Conservation (phyloP, 306 rosid genomes). For the Rubus parviflorus region DNA sequence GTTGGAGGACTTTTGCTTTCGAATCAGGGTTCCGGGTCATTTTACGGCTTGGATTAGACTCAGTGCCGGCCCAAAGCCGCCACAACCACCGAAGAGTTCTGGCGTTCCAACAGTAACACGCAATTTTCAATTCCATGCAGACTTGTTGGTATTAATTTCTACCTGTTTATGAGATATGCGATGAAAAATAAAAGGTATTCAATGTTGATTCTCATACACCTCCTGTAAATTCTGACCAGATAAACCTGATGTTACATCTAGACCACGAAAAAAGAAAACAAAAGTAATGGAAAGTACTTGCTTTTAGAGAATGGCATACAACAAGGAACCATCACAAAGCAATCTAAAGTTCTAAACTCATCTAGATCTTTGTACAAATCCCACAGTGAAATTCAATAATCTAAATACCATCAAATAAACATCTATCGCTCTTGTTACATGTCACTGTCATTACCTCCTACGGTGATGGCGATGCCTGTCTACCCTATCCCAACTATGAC, state of each 20-base stretch:
- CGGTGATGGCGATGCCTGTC: constrained; percentile 49
- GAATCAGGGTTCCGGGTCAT: too few species aligned
- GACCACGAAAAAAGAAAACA: background rate
- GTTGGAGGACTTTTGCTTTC: too few species aligned
- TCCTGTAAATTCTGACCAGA: background rate
- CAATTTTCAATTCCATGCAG: background rate
- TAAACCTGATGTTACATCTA: background rate
- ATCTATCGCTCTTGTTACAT: constrained; percentile 16
- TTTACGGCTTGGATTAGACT: too few species aligned
- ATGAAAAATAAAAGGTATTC: background rate
- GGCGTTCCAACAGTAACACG: background rate
- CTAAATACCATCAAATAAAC: constrained; percentile 15
- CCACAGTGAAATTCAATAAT: background rate
- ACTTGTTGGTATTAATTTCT: background rate
- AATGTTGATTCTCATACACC: background rate
- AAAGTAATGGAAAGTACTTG: background rate
- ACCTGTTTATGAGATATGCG: background rate
- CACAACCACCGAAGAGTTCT: too few species aligned
- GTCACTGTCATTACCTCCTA: constrained; percentile 38
- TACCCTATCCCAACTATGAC: constrained; percentile 36
- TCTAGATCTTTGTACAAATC: constrained; percentile 35
- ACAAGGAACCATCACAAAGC: constrained; percentile 23
- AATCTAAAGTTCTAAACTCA: constrained; percentile 31
- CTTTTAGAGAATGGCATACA: background rate
- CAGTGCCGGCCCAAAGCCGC: too few species aligned